Evolutionary conservation across 169 alveolate species (phyloP), one percentile per base, ranked within the genome.

Genomic region (Pseudocohnilembus persalinus): DNA sequence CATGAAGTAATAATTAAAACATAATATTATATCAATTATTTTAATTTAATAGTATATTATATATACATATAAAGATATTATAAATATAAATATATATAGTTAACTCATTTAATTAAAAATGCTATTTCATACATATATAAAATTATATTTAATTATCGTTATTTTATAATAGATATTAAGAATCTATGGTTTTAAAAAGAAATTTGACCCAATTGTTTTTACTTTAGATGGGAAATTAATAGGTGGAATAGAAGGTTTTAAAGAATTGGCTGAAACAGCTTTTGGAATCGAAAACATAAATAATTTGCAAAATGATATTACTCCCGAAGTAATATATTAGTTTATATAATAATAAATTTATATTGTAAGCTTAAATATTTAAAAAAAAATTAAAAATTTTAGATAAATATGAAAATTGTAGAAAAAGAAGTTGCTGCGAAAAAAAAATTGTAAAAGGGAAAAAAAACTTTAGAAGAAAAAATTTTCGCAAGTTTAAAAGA

Each of bases 211-310:
- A 1, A 82, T 88, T 25, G 83, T 88, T 0, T 88, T 77, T 81
- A 88, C 92, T 16, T 29, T 83, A n/a, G 92, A 88, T 79, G 92
- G 92, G 29, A 31, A 81, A 33, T 83, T 88, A 16, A 88, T 88
- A 1, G 92, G 92, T 0, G 92, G 76, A 0, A 79, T 79, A 0
- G 76, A 79, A 20, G 31, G 64, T 1, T 79, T 79, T 79, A 79
- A 79, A 63, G 84, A 79, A 64, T 34, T 79, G 34, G 76, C 84
- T 63, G 74, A 79, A 63, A 35, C 11, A 34, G 64, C 30, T 49
- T 79, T 79, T 27, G 84, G 84, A 28, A 79, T 79, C 20, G 84
- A 79, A 26, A 79, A 68, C 16, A 29, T 33, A 0, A 29, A 64
- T 63, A 26, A 34, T 25, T 27, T 32, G 26, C 20, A 49, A 30